Evolutionary conservation across 345 rosid species (phyloP), one percentile per base, ranked within the genome.

Genomic region (Pugionium cornutum): DNA sequence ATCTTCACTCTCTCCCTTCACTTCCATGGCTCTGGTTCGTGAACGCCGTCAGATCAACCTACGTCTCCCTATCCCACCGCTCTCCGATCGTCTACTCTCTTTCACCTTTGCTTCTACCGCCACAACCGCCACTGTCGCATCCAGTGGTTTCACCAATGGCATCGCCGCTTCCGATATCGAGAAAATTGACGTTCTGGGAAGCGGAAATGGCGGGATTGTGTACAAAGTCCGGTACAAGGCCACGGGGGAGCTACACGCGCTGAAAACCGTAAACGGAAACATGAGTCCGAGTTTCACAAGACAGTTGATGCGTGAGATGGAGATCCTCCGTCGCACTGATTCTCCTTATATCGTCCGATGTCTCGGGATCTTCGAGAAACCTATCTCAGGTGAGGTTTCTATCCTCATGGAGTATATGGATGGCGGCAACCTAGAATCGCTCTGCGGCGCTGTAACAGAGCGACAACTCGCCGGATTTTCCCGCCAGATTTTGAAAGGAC

Each of bases 361-460:
- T 74, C 80, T 82, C 62, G 86, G 69, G 0, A 79, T 76, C n/a
- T 73, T 69, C 68, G 85, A 82, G 42, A 82, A 79, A 30, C 82
- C 86, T 9, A 25, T 45, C 48, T 55, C 76, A 2, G 95, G 91
- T 0, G 91, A 89, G 28, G 68, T 80, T 10, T 81, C 75, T 26
- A 80, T 85, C 27, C 53, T 87, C 4, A 77, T 89, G 89, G 97
- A 89, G 75, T 73, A 80, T 69, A 84, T 89, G 95, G 92, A 87
- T 57, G 45, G 66, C 1, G 95, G 92, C 1, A 78, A 84, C 3
- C 82, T 89, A 3, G 89, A 85, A 2, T 57, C 88, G 0, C 62
- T 85, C 6, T 7, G 68, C 1, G 90, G 86, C 0, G 76, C 83
- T 6, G 83, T 85, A 43, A 41, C 84, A 0, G 97, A 89, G 56